phyloP scores from a whole-genome alignment of 805 yeast genomes.

The Pichia ethanolica region DNA sequence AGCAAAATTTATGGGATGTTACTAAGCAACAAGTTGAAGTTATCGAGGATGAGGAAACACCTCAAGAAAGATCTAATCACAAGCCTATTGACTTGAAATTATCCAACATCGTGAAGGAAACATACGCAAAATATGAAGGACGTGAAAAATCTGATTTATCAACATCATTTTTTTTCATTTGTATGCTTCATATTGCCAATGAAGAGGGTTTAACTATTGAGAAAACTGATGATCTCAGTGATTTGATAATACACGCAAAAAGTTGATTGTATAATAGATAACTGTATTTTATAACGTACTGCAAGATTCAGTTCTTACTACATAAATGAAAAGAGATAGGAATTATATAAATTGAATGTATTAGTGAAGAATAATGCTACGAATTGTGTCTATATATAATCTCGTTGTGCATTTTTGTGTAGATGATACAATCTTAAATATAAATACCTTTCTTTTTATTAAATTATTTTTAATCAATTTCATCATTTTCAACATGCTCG shows the following conservation, averaged over 20 bases:
- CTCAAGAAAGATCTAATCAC: neutral
- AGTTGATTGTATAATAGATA: no score
- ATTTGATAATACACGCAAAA: constrained; percentile 13
- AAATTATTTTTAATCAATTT: no score
- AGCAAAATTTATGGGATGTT: constrained; percentile 68
- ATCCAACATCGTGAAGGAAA: constrained; percentile 20
- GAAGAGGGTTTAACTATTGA: constrained; percentile 65
- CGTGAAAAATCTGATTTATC: constrained; percentile 61
- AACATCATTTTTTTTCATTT: constrained; percentile 79
- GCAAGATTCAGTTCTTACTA: no score
- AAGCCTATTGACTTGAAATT: constrained; percentile 9
- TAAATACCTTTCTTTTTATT: no score
- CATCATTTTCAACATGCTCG: neutral
- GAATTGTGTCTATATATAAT: no score
- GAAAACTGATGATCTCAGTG: constrained; percentile 31
- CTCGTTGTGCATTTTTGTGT: no score
- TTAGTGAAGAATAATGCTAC: no score
- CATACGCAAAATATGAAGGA: constrained; percentile 40
- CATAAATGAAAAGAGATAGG: no score
- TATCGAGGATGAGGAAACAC: neutral
- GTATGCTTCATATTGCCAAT: constrained; percentile 77
- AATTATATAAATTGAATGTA: no score
- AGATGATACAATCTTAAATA: no score
- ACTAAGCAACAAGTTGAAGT: constrained; percentile 18
- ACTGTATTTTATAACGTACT: no score